Conservation (phyloP, 495 filamentous ascomycete genomes). For the Cercophora samala region DNA sequence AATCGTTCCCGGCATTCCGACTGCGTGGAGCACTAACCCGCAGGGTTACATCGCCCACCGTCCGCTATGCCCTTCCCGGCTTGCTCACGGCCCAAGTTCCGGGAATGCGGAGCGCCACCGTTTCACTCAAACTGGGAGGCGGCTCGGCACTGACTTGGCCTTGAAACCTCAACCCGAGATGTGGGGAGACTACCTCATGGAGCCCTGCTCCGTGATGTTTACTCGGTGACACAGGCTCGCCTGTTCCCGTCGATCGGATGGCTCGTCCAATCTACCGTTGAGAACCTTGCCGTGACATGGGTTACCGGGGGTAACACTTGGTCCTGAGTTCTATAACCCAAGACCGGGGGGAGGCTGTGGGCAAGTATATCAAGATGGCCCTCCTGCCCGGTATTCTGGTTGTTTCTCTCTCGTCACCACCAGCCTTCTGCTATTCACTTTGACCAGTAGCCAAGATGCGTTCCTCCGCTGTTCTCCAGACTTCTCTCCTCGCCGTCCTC, state of each 20-base stretch:
- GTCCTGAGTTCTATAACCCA: not conserved
- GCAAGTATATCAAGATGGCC: conserved; percentile 5
- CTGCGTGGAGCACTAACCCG: not conserved
- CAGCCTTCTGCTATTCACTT: not conserved
- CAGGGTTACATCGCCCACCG: not conserved
- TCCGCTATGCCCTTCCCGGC: not conserved
- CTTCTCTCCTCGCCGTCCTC: conserved; percentile 24
- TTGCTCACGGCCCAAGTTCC: conserved; percentile 21
- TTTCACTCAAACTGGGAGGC: conserved; percentile 12
- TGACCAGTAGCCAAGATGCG: conserved; percentile 20
- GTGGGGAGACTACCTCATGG: conserved; percentile 8
- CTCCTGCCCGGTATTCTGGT: not conserved
- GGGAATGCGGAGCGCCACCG: conserved; percentile 15
- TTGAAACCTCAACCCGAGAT: conserved; percentile 4
- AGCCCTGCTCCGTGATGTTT: conserved; percentile 13
- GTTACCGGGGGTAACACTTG: not conserved
- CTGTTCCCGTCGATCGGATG: not conserved
- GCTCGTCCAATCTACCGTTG: not conserved
- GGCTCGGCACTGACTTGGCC: not conserved
- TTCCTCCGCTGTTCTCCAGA: conserved; percentile 23
- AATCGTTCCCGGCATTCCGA: conserved; percentile 22
- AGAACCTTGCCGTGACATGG: not conserved
- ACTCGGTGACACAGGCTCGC: conserved; percentile 13
- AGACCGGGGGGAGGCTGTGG: not conserved
- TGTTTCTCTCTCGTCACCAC: not conserved